Percentiles rank a stretch among this genome's conserved stretches.
Conservation (phyloP, 495 filamentous ascomycete genomes). For the Neurospora sp. region DNA sequence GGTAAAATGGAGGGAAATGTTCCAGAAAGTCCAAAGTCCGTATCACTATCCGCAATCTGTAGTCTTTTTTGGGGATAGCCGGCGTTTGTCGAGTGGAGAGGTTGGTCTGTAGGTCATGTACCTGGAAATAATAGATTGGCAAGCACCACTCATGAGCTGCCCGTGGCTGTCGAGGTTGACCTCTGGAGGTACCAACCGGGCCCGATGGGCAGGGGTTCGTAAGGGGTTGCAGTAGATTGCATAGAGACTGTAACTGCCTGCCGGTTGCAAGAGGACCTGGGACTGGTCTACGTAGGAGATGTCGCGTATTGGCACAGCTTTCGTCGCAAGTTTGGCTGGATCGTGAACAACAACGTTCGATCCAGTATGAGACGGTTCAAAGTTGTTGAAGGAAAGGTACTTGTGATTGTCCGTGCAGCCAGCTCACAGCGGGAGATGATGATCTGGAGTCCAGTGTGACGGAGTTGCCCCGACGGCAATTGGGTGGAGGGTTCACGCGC, state of each 20-base stretch:
- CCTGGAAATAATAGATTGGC: neutral
- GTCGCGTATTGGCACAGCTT: neutral
- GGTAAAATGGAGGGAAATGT: neutral
- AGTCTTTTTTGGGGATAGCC: neutral
- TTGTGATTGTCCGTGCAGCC: neutral
- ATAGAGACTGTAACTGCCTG: neutral
- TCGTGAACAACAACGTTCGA: neutral
- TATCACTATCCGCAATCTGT: neutral
- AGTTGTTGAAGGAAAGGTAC: neutral
- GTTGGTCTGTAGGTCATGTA: neutral
- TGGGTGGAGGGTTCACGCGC: neutral
- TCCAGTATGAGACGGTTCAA: neutral
- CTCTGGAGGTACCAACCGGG: neutral
- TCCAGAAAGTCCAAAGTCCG: neutral
- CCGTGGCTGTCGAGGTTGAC: neutral
- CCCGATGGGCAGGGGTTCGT: neutral
- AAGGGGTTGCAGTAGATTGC: neutral
- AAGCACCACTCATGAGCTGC: neutral
- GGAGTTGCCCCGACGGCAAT: neutral
- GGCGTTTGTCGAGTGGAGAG: neutral
- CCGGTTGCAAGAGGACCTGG: neutral
- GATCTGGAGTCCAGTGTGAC: neutral
- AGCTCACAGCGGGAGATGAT: neutral
- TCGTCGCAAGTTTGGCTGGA: neutral
- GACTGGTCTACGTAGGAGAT: neutral